Percentiles rank a stretch among this genome's conserved stretches.
phyloP scores from a whole-genome alignment of 768 basidiomycete genomes.

The Mycena chlorophos region DNA sequence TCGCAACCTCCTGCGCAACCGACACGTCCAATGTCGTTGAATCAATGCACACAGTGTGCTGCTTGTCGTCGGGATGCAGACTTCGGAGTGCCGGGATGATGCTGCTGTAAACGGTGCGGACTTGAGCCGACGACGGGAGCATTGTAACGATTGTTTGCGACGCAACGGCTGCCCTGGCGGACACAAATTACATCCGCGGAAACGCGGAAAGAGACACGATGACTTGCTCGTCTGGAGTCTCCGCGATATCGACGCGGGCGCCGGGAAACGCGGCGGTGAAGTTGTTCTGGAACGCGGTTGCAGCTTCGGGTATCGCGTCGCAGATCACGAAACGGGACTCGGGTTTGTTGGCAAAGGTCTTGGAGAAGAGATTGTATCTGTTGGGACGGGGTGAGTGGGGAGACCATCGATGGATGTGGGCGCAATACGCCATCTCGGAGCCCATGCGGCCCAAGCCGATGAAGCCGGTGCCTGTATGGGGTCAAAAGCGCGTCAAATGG shows the following conservation, averaged over 20 bases:
- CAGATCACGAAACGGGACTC: conserved; percentile 73
- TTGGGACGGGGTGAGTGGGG: conserved; percentile 27
- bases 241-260: conserved; percentile 56
- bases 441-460: conserved; percentile 91
- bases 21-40: conserved; percentile 87
- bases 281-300: conserved; percentile 53
- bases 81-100: conserved; percentile 63
- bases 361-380: conserved; percentile 73
- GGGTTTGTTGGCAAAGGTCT: conserved; percentile 53
- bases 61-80: conserved; percentile 40
- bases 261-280: conserved; percentile 61
- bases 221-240: conserved; percentile 76
- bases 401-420: neutral
- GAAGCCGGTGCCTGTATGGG: conserved; percentile 54
- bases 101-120: conserved; percentile 73
- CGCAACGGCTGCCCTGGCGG: conserved; percentile 56
- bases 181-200: conserved; percentile 18
- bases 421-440: conserved; percentile 64
- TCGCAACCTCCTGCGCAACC: conserved; percentile 67
- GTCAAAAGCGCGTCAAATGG: neutral
- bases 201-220: conserved; percentile 9
- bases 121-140: conserved; percentile 91
- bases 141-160: conserved; percentile 80
- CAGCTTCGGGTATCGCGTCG: conserved; percentile 65
- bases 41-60: conserved; percentile 73